A percentile compares a stretch with the other conserved stretches of the same genome.
Evolutionary conservation across 768 basidiomycete species (phyloP).

Genomic region (Suillus placidus): DNA sequence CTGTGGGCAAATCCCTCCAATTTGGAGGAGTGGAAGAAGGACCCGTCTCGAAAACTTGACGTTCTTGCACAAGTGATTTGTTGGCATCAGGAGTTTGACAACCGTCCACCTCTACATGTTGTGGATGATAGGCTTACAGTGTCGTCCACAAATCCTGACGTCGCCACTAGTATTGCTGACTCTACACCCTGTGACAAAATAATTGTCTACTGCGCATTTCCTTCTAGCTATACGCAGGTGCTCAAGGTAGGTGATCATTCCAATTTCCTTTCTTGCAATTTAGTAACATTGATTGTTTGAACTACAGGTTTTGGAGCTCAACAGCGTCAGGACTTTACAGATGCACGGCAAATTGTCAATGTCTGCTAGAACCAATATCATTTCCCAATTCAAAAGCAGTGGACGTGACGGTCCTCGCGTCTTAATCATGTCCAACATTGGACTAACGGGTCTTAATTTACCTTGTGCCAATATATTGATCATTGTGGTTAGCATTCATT

Average conservation of each 20-base stretch:
- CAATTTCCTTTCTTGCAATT: not conserved
- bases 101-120: not conserved
- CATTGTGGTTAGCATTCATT: not conserved
- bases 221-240: not conserved
- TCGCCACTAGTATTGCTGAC: not conserved
- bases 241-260: not conserved
- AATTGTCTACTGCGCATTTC: not conserved
- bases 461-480: not conserved
- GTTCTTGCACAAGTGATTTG: not conserved
- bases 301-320: not conserved
- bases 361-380: not conserved
- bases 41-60: not conserved
- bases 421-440: not conserved
- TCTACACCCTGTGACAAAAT: not conserved
- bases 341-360: not conserved
- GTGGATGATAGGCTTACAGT: not conserved
- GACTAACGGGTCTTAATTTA: not conserved
- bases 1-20: not conserved
- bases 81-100: not conserved
- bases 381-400: not conserved
- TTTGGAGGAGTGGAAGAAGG: not conserved
- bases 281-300: not conserved
- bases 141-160: not conserved
- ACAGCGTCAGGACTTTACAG: not conserved
- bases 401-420: not conserved